phyloP scores from a whole-genome alignment of 352 stramenopile genomes.

The Globisporangium abappressorium region DNA sequence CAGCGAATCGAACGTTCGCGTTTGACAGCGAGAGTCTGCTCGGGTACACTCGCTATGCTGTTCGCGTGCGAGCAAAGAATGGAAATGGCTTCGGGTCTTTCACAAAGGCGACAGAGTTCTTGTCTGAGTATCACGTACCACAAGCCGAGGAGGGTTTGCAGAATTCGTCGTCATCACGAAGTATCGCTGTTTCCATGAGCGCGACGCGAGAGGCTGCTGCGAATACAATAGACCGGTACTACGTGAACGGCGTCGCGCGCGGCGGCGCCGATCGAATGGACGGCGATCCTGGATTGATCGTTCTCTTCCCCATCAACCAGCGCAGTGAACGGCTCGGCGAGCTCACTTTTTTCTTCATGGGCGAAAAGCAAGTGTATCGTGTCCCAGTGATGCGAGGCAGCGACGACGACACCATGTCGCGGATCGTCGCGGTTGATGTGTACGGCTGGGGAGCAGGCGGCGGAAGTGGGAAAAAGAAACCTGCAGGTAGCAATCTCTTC shows the following conservation, averaged over 20 bases:
- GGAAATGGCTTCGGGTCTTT: slow-evolving; percentile 26
- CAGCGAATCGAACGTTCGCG: neutral
- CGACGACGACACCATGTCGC: slow-evolving; percentile 17
- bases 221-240: slow-evolving; percentile 56
- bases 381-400: slow-evolving; percentile 24
- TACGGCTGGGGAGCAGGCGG: slow-evolving; percentile 80
- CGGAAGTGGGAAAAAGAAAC: slow-evolving; percentile 41
- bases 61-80: slow-evolving; percentile 38
- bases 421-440: slow-evolving; percentile 60
- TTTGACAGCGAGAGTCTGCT: slow-evolving; percentile 15
- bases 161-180: neutral
- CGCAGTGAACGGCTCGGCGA: slow-evolving; percentile 38
- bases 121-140: slow-evolving; percentile 31
- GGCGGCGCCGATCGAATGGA: slow-evolving; percentile 35
- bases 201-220: slow-evolving; percentile 32
- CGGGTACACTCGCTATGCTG: slow-evolving; percentile 40
- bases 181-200: slow-evolving; percentile 12
- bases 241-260: slow-evolving; percentile 49
- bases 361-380: slow-evolving; percentile 23
- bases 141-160: neutral
- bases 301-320: slow-evolving; percentile 60
- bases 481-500: slow-evolving; percentile 5
- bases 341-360: slow-evolving; percentile 45
- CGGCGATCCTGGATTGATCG: slow-evolving; percentile 47
- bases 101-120: slow-evolving; percentile 26